Base-by-base conservation (phyloP, 108 stramenopile species). In the Chaetoceros muelleri region DNA sequence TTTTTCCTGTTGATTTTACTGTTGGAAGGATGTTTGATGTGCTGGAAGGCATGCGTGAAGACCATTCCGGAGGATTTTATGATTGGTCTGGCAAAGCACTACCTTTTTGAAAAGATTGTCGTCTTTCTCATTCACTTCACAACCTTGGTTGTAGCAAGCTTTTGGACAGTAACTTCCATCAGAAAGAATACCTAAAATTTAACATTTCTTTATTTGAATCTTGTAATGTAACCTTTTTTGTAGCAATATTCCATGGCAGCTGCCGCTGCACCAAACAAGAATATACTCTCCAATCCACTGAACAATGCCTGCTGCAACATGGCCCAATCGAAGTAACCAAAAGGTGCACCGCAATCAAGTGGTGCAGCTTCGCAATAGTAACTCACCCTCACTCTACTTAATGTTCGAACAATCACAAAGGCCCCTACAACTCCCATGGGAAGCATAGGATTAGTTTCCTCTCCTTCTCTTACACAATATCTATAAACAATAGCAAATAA, bases 401-500 rank as follows among this genome's bases (percentile, higher is more conserved):
- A 58, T n/a, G 84, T 82, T 24, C 88, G 50, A 7, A 75, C 76
- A 5, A 85, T 28, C 17, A 79, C 78, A 71, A 90, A 90, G 10
- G 88, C 84, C 22, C 84, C 82, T 1, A 84, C 53, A 10, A 80
- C 82, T 13, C 84, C 84, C 69, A 80, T 74, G 60, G 79, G 79
- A 21, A 90, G 52, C 78, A 84, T 81, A 21, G 58, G 64, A 63
- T 85, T 85, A 47, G 49, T 60, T 22, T 81, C 77, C 52, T 82
- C 84, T 26, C 66, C 62, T 28, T 75, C 49, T 23, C 87, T 75
- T 10, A 81, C 56, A 34, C 75, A 77, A 58, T 85, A 90, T 24
- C 88, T 59, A 57, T 90, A 90, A 0, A 85, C 82, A 55, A 90
- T 84, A 19, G 88, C 88, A 80, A 90, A 90, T 0, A 90, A 50